These are phyloP conservation scores for Xanthoconium purpureum DNA, from an alignment of 768 basidiomycete species.

Conservation along the genomic window DNA sequence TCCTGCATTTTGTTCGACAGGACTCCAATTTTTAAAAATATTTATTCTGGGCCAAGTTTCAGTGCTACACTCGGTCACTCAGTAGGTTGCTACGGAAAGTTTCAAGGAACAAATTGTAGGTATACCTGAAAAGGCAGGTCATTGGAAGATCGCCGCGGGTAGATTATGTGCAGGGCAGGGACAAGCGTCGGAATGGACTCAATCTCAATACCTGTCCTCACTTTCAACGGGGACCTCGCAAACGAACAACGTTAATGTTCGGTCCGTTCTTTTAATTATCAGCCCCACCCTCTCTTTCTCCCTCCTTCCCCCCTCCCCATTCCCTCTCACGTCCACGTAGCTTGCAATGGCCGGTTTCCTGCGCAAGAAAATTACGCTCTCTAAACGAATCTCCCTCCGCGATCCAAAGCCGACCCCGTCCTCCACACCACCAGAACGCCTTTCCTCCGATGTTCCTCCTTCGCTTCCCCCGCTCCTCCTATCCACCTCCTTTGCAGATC, in stretches of 20 bases:
- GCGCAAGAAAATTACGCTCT: slow-evolving; percentile 44
- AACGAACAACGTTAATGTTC: slow-evolving; percentile 5
- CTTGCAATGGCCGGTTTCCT: slow-evolving; percentile 51
- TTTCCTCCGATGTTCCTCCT: slow-evolving; percentile 21
- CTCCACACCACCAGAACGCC: neutral
- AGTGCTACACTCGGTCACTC: neutral
- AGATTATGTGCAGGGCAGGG: slow-evolving; percentile 10
- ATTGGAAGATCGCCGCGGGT: slow-evolving; percentile 19
- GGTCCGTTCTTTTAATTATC: slow-evolving; percentile 12
- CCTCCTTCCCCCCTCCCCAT: neutral
- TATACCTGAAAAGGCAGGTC: slow-evolving; percentile 12
- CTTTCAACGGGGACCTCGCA: neutral
- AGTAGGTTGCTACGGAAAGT: slow-evolving; percentile 4
- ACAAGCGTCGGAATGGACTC: slow-evolving; percentile 1
- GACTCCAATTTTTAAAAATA: no score
- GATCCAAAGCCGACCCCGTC: neutral
- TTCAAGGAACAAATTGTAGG: slow-evolving; percentile 8
- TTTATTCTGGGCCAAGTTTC: neutral
- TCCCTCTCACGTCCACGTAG: neutral
- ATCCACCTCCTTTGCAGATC: slow-evolving; percentile 32
- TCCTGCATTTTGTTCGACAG: neutral
- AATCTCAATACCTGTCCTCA: slow-evolving; percentile 1
- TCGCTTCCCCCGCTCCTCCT: slow-evolving; percentile 43
- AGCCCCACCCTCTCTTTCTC: neutral
- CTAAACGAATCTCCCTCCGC: neutral